Evolutionary conservation across 1,284 basidiomycete species (phyloP), one percentile per base, ranked within the genome.

Genomic region (Ceratobasidium sp.): DNA sequence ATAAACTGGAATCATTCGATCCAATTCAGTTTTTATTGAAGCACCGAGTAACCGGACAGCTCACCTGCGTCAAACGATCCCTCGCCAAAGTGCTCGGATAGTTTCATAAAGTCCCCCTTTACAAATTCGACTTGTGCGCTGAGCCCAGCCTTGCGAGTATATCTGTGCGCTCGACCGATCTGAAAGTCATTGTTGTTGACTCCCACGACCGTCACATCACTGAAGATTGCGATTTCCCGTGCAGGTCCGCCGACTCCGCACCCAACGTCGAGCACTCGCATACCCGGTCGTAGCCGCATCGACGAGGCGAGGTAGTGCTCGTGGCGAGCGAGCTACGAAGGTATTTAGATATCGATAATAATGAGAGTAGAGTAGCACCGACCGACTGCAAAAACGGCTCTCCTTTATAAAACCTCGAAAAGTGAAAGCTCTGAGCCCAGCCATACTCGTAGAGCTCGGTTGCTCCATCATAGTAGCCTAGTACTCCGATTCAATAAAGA

Each of bases 141-240:
- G 43, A 98, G 85, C 1, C 91, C 93, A 28, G 91, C 93, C 76
- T 87, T 85, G 77, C 87, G 85, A 67, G 97, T 95, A 82, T 98
- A 96, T 80, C 87, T 88, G 76, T 87, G 86, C 3, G 96, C 97
- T 34, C 94, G 89, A 71, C 88, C 86, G 69, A 98, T 84, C 83
- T 99, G 97, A 86, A 94, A 98, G 77, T 92, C 92, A 82, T 99
- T 99, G 87, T 98, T 98, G 85, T 98, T 98, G 76, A 98, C 77
- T 55, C 97, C 97, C 76, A 93, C 85, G 77, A 99, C 90, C 75
- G 90, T 85, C 69, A 87, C 92, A 80, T 96, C 96, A n/a, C 93
- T 85, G 84, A 99, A 98, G 69, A 88, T 88, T 1, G 94, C 93
- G 78, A 99, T 99, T 82, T 97, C 94, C 55, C 97, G 89, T 2